Conservation (phyloP, 768 basidiomycete genomes). For the Lentinula boryana region DNA sequence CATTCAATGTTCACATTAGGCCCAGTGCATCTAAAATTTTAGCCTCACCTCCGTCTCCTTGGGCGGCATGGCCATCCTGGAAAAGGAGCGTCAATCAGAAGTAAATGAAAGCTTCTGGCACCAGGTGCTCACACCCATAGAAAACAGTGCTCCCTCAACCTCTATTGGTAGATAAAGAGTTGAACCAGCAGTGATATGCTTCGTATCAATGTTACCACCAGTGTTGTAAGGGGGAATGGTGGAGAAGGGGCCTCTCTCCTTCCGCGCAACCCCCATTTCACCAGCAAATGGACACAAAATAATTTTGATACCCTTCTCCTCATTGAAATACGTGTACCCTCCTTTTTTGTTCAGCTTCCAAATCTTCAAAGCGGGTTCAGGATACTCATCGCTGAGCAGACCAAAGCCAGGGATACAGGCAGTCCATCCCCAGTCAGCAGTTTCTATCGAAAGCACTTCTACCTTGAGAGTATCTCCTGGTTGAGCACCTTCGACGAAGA, state of each 20-base stretch:
- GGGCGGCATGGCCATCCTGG: constrained; percentile 62
- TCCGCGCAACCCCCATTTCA: constrained; percentile 59
- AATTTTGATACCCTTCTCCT: constrained; percentile 39
- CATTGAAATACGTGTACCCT: constrained; percentile 47
- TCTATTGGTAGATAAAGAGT: constrained; percentile 53
- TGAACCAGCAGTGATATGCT: constrained; percentile 47
- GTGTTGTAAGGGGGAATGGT: constrained; percentile 60
- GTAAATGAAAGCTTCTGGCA: neutral
- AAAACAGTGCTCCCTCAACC: constrained; percentile 55
- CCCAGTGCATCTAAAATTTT: neutral
- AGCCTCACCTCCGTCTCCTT: constrained; percentile 56
- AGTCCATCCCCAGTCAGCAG: constrained; percentile 62
- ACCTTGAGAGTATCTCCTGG: constrained; percentile 58
- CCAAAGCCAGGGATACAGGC: constrained; percentile 56
- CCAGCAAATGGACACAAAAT: constrained; percentile 55
- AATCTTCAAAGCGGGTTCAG: constrained; percentile 45
- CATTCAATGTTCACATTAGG: too few relatives aligned
- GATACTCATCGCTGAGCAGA: constrained; percentile 48
- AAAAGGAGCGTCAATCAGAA: neutral
- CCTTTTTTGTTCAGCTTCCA: constrained; percentile 39
- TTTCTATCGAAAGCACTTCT: constrained; percentile 46
- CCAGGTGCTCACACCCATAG: constrained; percentile 43
- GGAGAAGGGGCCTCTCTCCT: constrained; percentile 42
- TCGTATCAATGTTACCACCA: constrained; percentile 59
- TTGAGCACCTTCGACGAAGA: constrained; percentile 43